Base-by-base conservation (phyloP, 106 monocot species). In the Platanthera zijinensis region DNA sequence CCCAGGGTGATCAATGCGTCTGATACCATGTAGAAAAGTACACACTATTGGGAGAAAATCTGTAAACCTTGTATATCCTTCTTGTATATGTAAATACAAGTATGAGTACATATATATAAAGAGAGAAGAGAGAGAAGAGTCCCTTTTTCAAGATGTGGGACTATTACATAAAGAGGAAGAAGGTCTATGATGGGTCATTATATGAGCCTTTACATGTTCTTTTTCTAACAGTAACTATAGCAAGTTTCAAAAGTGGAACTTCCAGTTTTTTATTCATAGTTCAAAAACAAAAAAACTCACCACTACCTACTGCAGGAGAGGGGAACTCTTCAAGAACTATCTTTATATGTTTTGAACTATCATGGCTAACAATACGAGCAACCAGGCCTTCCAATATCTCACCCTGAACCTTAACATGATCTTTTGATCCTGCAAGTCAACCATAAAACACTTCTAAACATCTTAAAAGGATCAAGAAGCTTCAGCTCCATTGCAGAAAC, bases 301-400 rank as follows among this genome's bases (percentile, higher is more conserved):
- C 77, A 83, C 83, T 89, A 78, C 83, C 85, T 21, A 81, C 73
- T 18, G 82, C 71, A 54, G 88, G 82, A 52, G 81, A 78, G 69
- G 84, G 86, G 78, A 84, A 94, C 30, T 89, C 88, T 59, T 28
- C 85, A 73, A 97, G 59, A 71, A 93, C 91, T 59, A 89, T 74
- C 50, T 88, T 78, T 83, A 97, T 97, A 50, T 94, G 89, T 52
- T 84, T 82, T 10, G 89, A 87, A 82, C 97, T 97, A 56, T 89
- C 83, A 77, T 71, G 87, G 74, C 82, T 89, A 13, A 97, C 97
- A 50, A 97, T 76, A 67, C 97, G 91, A 76, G 97, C 97, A 82
- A 97, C 97, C 74, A 97, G 75, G 78, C 97, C 97, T 81, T 97
- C 97, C 74, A 97, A 79, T 72, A 97, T 97, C 79, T 97, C 97